phyloP scores from a whole-genome alignment of 176 grass and related monocot genomes.

The Hordeum vulgare region MorexV3_pseudomolecules_assembly NC_058523.1:547628119-547628618 shows the following conservation, averaged over 20 bases:
- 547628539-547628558: not conserved
- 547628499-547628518: not conserved
- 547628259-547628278: not conserved
- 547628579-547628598: not conserved
- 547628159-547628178: not conserved
- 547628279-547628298: not conserved
- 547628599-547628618: not conserved
- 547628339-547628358: not conserved
- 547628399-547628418: not conserved
- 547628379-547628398: not conserved
- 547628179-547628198: constrained; percentile 2
- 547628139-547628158: constrained; percentile 17
- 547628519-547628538: not conserved
- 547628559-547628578: not conserved
- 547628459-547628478: not conserved
- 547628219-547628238: not conserved
- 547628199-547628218: constrained; percentile 15
- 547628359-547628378: not conserved
- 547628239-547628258: not conserved
- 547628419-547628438: not conserved
- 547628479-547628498: not conserved
- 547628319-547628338: not conserved
- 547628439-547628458: not conserved
- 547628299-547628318: not conserved
- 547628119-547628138: constrained; percentile 19